Evolutionary conservation across 2,329 filamentous ascomycete species (phyloP), one percentile per base, ranked within the genome.

Genomic region (Chaetoscypha palmicola): DNA sequence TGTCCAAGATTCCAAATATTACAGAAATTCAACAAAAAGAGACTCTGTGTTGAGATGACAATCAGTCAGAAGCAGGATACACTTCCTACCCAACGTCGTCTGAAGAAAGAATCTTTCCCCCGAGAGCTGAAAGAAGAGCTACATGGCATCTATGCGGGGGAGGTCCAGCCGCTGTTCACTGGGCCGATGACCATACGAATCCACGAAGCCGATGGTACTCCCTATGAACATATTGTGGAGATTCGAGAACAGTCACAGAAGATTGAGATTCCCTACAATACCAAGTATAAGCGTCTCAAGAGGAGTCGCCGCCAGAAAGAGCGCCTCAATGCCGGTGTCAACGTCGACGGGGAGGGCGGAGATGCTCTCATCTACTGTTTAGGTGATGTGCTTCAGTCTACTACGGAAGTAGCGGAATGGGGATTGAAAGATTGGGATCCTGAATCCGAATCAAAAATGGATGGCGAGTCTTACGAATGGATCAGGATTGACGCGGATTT

Each of bases 151-250:
- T 80, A 79, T 45, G 75, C 80, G 12, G 82, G 80, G 11, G 75
- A 79, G 41, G 68, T 87, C 12, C 86, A 87, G 52, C 76, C 81
- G n/a, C 75, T 87, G 1, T 97, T 97, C 58, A 92, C 89, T 1
- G 92, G 92, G 0, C 91, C 92, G 0, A 95, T 98, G 86, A 98
- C 92, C 0, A 91, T 98, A 51, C 77, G 92, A 23, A 96, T 98
- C 50, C 92, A 98, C 66, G 92, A 98, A 68, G 92, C 92, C 19
- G 94, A 98, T 59, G 92, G 92, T 8, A 97, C 92, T 0, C 92
- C 92, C 2, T 98, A 98, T 60, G 92, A 98, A 62, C 92, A 98
- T 61, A 96, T 96, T 50, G 83, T 97, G 23, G 88, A 96, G 58
- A 94, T 98, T 61, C 89, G 89, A 48, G 89, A 96, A 54, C 82